Evolutionary conservation across 306 rosid genomes (phyloP), one percentile per base, ranked within the genome.

Genomic region (Neltuma alba): DNA sequence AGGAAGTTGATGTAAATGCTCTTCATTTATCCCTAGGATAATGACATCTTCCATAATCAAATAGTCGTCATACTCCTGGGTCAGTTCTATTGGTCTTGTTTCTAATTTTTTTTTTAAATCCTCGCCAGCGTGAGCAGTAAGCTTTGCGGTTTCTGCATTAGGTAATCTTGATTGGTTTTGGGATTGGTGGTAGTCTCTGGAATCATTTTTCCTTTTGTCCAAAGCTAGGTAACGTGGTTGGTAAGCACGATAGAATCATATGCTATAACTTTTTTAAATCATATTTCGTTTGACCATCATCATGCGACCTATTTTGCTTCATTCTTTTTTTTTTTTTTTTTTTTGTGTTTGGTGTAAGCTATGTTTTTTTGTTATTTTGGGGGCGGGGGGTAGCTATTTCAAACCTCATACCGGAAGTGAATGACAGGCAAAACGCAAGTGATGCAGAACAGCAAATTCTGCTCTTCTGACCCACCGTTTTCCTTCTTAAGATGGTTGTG

Each of bases 1-100:
- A 21, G 76, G 80, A 79, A 85, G 77, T 80, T 84, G 48, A 61
- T 88, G 92, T 92, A 86, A 83, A 87, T 88, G 81, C 69, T 81
- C 75, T 18, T 63, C 70, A 37, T 42, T 50, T 76, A 85, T 83
- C 78, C 76, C 58, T 80, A 77, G 66, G 66, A 55, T 79, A 21
- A 50, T 77, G 83, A 57, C 73, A 72, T 74, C 55, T 66, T 80
- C 79, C 58, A 36, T 72, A 61, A 72, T 76, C 70, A 37, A 75
- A 70, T 23, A 10, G 44, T 76, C 41, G 69, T 75, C 3, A 16
- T 55, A 4, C 15, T 21, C 2, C 23, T 41, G 20, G 8, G 42
- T 34, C 30, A 9, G 20, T 40, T 23, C 28, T 28, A 13, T 38
- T 20, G 9, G 25, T 62, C 2, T 30, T 5, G 0, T 61, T 1